Evolutionary conservation across 768 basidiomycete species (phyloP), one percentile per base, ranked within the genome.

Genomic region (Podaxis sp.): DNA sequence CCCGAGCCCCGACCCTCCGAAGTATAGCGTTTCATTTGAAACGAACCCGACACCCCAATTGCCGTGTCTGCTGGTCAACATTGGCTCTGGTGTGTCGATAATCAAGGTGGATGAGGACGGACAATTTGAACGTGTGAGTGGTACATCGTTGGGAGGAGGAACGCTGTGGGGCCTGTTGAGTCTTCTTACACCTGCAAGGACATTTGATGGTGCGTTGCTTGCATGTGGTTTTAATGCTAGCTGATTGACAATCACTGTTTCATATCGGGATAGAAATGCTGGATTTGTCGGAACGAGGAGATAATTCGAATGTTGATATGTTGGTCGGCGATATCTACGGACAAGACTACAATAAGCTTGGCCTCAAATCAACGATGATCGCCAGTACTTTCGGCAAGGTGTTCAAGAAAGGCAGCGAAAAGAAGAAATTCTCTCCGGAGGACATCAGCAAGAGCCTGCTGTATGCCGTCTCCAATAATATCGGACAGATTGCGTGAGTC

Each of bases 321-420:
- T 88, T 99, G 53, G 96, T 99, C 50, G 96, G 97, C 38, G 97
- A 99, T 77, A 99, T 99, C 68, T 99, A 97, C 74, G 94, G 97
- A n/a, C 90, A 93, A 67, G 97, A 98, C 77, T 98, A 98, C 78
- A 88, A 85, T 74, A 90, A 91, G 65, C 86, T 99, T 38, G 97
- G 97, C 17, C 86, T 99, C 60, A 99, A 99, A 76, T 97, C 96
- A 38, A 96, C 93, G 7, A 97, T 91, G 79, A 99, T 99, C 71
- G 97, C 97, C 11, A 96, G 95, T 66, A 93, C 95, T 24, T 99
- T 99, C 75, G 97, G 97, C 13, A 99, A 99, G 71, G 97, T 99
- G 41, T 99, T 99, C 80, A 90, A 90, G 74, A 93, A 95, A 77
- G 86, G 88, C 12, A 86, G 87, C 56, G 82, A 87, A 76, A 95